Base-by-base conservation (phyloP, 768 basidiomycete species). In the Daedaleopsis sinensis region DNA sequence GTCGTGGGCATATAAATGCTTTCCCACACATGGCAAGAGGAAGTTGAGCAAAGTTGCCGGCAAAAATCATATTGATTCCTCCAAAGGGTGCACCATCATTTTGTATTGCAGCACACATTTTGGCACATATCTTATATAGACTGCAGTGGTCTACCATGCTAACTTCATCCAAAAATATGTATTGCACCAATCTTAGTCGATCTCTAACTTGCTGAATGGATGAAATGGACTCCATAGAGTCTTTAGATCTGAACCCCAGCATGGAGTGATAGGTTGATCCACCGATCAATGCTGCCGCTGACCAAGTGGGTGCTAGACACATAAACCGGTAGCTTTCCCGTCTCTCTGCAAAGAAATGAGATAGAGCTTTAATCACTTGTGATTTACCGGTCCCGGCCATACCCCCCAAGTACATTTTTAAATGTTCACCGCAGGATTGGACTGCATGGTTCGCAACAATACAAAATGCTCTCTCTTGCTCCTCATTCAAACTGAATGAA, bases 111-210 rank as follows among this genome's bases (percentile, higher is more conserved):
- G 62, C 56, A n/a, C 63, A 51, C 3, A 77, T 55, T 21, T 63
- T 57, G 4, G 59, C 60, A 68, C 58, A 69, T 11, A 72, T 75
- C 16, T 35, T 67, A n/a, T n/a, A n/a, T n/a, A 71, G 64, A 32
- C 27, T 32, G 27, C 27, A 3, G 7, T 7, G 7, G 27, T 32
- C 27, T 32, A 32, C 27, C 27, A 32, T 32, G 27, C 27, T 32
- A 55, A 79, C 68, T 55, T 80, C 78, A 69, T 80, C 77, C n/a
- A 79, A 58, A 48, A 80, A 77, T 11, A 79, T 63, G 64, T 78
- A 78, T 0, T 77, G 66, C 12, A 78, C 74, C 18, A 74, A 71
- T 23, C 63, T 27, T 16, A 59, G 36, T 16, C 43, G 39, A n/a
- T 19, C 42, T 36, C 42, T 39, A n/a, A 59, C 52, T 12, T 39